Evolutionary conservation across 2,329 filamentous ascomycete species (phyloP).

Genomic region (Coniochaeta prunicola): DNA sequence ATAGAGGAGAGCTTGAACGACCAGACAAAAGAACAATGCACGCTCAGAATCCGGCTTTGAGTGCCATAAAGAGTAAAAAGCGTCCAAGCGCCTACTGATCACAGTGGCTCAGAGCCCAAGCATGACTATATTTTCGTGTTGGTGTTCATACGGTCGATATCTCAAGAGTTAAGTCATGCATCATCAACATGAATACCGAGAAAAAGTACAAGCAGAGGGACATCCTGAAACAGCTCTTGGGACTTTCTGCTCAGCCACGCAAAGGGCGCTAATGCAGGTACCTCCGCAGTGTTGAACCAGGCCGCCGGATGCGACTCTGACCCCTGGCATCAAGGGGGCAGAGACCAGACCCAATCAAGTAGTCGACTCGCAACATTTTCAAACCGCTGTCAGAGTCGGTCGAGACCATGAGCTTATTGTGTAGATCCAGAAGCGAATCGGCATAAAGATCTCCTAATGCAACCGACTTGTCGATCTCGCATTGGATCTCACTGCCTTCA

Average conservation of each 20-base stretch:
- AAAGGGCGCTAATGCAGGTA: slow-evolving; percentile 3
- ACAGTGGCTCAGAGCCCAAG: neutral
- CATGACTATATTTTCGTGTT: neutral
- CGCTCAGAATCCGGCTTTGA: neutral
- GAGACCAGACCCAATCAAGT: neutral
- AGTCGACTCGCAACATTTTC: neutral
- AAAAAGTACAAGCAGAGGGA: neutral
- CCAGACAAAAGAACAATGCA: neutral
- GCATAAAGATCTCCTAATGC: neutral
- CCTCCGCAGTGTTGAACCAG: neutral
- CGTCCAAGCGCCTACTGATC: neutral
- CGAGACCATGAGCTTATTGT: neutral
- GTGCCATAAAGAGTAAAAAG: neutral
- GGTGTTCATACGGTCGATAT: neutral
- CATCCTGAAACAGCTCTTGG: slow-evolving; percentile 1
- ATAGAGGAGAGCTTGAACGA: neutral
- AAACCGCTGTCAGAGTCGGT: neutral
- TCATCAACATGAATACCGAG: neutral
- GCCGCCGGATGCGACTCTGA: neutral
- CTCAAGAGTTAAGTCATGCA: neutral
- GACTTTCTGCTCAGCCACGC: slow-evolving; percentile 2
- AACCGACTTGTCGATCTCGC: neutral
- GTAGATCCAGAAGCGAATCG: neutral
- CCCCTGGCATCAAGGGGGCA: neutral
- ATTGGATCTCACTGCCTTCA: neutral